Evolutionary conservation across 1,284 basidiomycete species (phyloP).

Genomic region (Tetrapyrgos nigripes): DNA sequence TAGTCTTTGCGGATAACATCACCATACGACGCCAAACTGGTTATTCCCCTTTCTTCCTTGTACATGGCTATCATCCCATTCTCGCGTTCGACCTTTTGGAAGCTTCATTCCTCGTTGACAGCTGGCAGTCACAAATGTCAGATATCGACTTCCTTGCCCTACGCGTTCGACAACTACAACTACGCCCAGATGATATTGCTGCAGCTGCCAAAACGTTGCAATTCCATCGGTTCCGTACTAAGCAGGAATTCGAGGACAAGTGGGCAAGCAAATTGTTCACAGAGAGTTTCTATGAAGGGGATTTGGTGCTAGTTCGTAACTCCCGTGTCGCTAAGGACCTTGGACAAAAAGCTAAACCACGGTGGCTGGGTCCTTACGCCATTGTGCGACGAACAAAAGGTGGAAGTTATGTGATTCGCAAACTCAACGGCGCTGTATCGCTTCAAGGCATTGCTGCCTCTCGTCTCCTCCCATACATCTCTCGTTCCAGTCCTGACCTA

Average conservation of each 20-base stretch:
- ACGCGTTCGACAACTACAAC: too few relatives aligned
- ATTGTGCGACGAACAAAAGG: slow-evolving; percentile 2
- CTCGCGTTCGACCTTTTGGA: slow-evolving; percentile 32
- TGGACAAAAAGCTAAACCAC: too few relatives aligned
- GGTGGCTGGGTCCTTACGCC: not conserved
- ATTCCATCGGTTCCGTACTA: too few relatives aligned
- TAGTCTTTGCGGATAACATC: slow-evolving; percentile 30
- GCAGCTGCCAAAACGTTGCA: too few relatives aligned
- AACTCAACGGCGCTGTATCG: not conserved
- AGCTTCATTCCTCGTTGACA: slow-evolving; percentile 7
- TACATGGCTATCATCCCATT: slow-evolving; percentile 27
- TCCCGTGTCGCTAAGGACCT: not conserved
- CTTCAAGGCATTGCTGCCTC: too few relatives aligned
- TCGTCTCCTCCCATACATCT: too few relatives aligned
- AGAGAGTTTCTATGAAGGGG: too few relatives aligned
- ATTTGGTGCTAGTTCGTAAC: too few relatives aligned
- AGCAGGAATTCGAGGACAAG: too few relatives aligned
- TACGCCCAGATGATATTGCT: too few relatives aligned
- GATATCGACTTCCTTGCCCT: slow-evolving; percentile 19
- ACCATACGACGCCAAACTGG: slow-evolving; percentile 27
- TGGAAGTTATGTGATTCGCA: not conserved
- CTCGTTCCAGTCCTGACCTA: too few relatives aligned
- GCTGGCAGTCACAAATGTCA: not conserved
- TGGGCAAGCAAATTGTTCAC: too few relatives aligned
- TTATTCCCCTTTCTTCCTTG: slow-evolving; percentile 30